Evolutionary conservation across 2,329 filamentous ascomycete species (phyloP), one percentile per base, ranked within the genome.

Genomic region (Phyllosticta paracitricarpa): DNA sequence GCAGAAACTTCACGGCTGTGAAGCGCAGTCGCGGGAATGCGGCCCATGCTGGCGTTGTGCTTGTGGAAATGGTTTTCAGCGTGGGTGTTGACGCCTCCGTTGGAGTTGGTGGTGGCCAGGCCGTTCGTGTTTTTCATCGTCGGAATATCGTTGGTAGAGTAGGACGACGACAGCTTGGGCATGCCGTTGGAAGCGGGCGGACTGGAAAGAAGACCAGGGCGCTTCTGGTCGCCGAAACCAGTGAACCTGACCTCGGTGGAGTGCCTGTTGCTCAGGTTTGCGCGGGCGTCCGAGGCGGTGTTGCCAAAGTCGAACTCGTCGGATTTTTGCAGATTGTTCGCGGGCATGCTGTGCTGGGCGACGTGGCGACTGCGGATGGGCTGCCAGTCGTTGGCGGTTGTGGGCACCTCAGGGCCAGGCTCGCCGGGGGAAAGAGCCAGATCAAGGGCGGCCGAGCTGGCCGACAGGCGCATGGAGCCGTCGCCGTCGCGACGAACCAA

Each of bases 61-160:
- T 92, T 82, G 65, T 85, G 83, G 57, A 83, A 77, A 67, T 81
- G 78, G 65, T 82, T 79, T 68, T 86, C 81, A 58, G 81, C 78
- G 64, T 84, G 81, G 4, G 79, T 89, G 58, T 71, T 73, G 64
- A 73, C 70, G 54, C 64, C 66, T 56, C 59, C 53, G 30, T 28
- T 58, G 30, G 68, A 65, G 58, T 70, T 71, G 40, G 64, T 58
- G 40, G 70, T 67, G 56, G 81, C 76, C 57, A 79, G 74, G 56
- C 77, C 80, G 60, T 82, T 81, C 59, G 82, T 79, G 66, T 81
- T 87, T 82, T 94, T 96, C 69, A 91, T 79, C 7, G 91, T 95
- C 4, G 91, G 89, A 22, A 97, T 81, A 69, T 97, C 92, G 73
- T 89, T 94, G 59, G 90, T 86, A 9, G 94, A 97, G 77, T 89